Percentiles rank a stretch among this genome's conserved stretches.
phyloP scores from a whole-genome alignment of 2,329 filamentous ascomycete species.

The Ophiostoma pallidulum region DNA sequence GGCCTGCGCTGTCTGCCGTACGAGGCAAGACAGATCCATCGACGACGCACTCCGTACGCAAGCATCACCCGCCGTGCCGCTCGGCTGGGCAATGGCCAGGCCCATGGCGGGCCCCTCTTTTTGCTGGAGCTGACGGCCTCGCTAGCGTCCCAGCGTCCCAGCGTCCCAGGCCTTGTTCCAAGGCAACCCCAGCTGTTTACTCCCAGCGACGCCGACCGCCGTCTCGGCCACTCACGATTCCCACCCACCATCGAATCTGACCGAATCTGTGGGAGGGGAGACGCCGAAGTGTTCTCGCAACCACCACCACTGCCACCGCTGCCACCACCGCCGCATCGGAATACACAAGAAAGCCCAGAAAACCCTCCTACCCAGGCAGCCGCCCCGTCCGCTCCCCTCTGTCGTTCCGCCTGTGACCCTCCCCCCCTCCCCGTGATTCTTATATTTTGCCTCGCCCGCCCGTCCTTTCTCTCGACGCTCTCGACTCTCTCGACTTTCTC shows the following conservation, averaged over 20 bases:
- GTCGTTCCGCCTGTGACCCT: not conserved
- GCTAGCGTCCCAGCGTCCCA: constrained; percentile 6
- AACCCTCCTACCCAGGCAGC: constrained; percentile 4
- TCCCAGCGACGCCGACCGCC: not conserved
- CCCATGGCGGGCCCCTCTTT: not conserved
- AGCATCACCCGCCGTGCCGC: constrained; percentile 1
- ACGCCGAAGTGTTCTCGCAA: constrained; percentile 1
- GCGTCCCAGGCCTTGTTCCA: no score
- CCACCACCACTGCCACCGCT: not conserved
- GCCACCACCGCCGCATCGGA: constrained; percentile 3
- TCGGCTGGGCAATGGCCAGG: not conserved
- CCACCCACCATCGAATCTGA: constrained; percentile 10
- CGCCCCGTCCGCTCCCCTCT: constrained; percentile 3
- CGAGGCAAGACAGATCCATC: no score
- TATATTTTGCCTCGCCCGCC: constrained; percentile 9
- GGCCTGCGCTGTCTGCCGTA: no score
- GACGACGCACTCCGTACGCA: no score
- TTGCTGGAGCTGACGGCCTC: constrained; percentile 5
- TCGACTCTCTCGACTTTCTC: not conserved
- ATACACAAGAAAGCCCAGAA: not conserved
- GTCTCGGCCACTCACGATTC: constrained; percentile 9
- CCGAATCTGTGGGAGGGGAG: constrained; percentile 9
- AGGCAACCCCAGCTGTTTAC: not conserved
- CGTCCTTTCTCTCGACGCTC: not conserved
- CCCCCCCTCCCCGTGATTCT: not conserved